phyloP scores from a whole-genome alignment of 345 rosid genomes.

The Moringa oleifera region DNA sequence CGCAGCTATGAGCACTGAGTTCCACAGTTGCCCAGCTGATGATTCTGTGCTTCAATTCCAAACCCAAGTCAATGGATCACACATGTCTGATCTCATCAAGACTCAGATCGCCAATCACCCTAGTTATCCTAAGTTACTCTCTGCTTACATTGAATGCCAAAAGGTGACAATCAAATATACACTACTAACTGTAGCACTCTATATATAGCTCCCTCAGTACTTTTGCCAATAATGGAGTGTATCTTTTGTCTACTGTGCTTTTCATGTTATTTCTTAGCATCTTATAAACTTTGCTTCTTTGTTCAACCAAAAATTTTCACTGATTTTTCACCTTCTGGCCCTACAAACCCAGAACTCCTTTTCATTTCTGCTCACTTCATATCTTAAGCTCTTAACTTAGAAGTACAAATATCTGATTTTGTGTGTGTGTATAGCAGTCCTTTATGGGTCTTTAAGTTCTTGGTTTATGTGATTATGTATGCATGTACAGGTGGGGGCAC shows the following conservation, averaged over 20 bases:
- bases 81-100: constrained; percentile 43
- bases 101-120: constrained; percentile 63
- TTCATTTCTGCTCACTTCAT: too few species aligned
- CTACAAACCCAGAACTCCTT: too few species aligned
- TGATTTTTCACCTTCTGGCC: too few species aligned
- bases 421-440: neutral
- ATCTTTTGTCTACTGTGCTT: neutral
- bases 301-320: too few species aligned
- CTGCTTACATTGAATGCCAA: constrained; percentile 56
- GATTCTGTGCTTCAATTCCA: constrained; percentile 21
- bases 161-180: constrained; percentile 30
- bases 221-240: neutral
- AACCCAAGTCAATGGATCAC: constrained; percentile 23
- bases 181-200: too few species aligned
- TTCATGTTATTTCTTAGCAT: neutral
- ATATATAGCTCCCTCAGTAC: too few species aligned
- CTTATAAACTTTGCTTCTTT: too few species aligned
- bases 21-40: constrained; percentile 11
- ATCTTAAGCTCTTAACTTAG: neutral
- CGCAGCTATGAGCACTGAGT: constrained; percentile 6
- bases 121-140: constrained; percentile 46
- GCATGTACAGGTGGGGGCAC: constrained; percentile 47
- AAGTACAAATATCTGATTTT: neutral
- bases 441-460: neutral
- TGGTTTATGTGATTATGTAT: neutral